Evolutionary conservation across 352 stramenopile species (phyloP), one percentile per base, ranked within the genome.

Genomic region (Globisporangium middletonii): DNA sequence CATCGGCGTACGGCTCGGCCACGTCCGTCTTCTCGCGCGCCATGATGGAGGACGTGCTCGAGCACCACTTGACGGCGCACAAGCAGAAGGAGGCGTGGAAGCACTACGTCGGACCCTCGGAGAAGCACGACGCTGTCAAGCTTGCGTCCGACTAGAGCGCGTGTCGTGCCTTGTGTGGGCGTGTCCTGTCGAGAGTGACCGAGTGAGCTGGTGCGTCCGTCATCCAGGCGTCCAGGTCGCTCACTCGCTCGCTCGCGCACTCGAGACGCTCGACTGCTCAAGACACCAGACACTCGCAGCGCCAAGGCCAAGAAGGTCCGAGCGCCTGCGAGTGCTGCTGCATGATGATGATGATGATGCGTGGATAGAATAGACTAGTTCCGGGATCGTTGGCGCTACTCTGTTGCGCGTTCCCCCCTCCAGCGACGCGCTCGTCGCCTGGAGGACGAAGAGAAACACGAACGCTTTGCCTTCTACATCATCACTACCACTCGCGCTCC

Each of bases 1-100:
- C 96, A 16, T 86, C 95, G 19, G 97, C 97, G 2, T 99, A 99
- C 72, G 97, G 97, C 57, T 98, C 90, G 43, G 77, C 92, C 35
- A 95, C 91, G 53, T 96, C 90, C 13, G 81, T 95, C 37, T 93
- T 99, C 65, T 95, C 95, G 64, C 88, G 95, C 64, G 73, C 94
- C 51, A 88, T 97, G 67, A 96, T 99, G 68, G 88, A 92, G 68
- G 84, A 97, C 64, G 94, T 97, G 50, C 79, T 99, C 35, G 73
- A 97, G 45, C 85, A 98, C 65, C 93, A 98, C 71, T 89, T 97
- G 60, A 88, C 82, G 56, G 93, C 89, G 18, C 96, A 98, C 81
- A 62, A 63, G 59, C 89, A 95, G 64, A 98, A 98, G 71, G 88
- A 98, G 56, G 76, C 80, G 55, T 98, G 95, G 95, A 90, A 92